phyloP scores from a whole-genome alignment of 2,329 filamentous ascomycete genomes.

The Gnomoniopsis smithogilvyi region DNA sequence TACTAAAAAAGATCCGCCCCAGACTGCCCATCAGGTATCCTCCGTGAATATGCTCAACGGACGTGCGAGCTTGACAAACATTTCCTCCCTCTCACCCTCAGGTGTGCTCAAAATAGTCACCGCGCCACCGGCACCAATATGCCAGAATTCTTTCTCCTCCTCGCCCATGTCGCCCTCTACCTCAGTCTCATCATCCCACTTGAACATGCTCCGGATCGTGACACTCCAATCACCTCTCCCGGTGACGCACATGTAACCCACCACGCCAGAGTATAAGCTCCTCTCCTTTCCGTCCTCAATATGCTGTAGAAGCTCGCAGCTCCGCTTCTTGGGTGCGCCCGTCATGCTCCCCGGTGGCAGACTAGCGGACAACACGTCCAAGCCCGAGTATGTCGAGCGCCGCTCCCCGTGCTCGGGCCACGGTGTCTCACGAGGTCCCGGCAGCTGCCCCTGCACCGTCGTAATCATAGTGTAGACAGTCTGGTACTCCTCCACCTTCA shows the following conservation, averaged over 20 bases:
- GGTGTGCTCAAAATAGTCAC: conserved; percentile 81
- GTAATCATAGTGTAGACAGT: conserved; percentile 91
- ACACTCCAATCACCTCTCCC: conserved; percentile 90
- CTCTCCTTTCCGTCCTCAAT: conserved; percentile 65
- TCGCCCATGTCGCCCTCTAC: conserved; percentile 26
- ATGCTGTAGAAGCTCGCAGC: conserved; percentile 73
- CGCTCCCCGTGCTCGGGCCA: neutral
- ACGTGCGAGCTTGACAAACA: conserved; percentile 71
- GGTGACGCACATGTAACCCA: conserved; percentile 85
- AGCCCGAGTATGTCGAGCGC: conserved; percentile 49
- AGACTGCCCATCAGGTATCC: conserved; percentile 13
- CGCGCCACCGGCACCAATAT: conserved; percentile 84
- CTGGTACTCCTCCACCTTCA: conserved; percentile 86
- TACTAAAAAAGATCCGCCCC: neutral
- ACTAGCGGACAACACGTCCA: conserved; percentile 73
- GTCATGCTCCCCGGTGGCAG: conserved; percentile 95
- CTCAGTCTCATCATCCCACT: conserved; percentile 64
- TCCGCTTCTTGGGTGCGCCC: conserved; percentile 89
- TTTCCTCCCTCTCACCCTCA: conserved; percentile 83
- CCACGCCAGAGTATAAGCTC: conserved; percentile 81
- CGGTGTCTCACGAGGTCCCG: conserved; percentile 19
- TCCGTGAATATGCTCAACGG: conserved; percentile 49
- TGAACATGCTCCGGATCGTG: conserved; percentile 78
- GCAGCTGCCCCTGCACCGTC: conserved; percentile 71
- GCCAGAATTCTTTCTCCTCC: conserved; percentile 65